Conservation (phyloP, 2,329 filamentous ascomycete genomes). For the Blastomyces gilchristii region DNA sequence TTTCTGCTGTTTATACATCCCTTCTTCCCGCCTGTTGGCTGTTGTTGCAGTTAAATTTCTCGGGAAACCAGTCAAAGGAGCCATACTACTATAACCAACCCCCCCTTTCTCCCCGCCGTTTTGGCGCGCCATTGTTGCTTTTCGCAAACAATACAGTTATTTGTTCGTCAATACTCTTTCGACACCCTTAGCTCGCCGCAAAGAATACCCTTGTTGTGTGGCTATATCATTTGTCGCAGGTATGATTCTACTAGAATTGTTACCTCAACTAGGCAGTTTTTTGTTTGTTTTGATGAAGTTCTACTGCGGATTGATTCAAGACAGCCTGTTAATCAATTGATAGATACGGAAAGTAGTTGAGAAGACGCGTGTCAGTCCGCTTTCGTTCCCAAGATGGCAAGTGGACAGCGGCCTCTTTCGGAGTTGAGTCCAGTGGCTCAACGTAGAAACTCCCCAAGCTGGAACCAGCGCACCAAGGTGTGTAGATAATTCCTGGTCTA, state of each 20-base stretch:
- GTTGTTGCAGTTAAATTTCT: conserved; percentile 3
- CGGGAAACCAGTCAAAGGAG: neutral
- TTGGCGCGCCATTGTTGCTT: neutral
- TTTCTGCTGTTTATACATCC: conserved; percentile 15
- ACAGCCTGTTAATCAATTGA: neutral
- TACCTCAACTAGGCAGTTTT: neutral
- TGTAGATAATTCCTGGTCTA: conserved; percentile 17
- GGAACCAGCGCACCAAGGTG: conserved; percentile 67
- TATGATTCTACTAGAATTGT: neutral
- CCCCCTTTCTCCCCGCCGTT: neutral
- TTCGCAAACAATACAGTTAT: conserved; percentile 1
- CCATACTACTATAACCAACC: neutral
- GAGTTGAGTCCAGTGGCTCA: conserved; percentile 81
- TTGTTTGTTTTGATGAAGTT: neutral
- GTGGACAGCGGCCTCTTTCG: conserved; percentile 62
- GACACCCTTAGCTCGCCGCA: neutral
- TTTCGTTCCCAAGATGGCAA: conserved; percentile 32
- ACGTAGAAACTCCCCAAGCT: conserved; percentile 86
- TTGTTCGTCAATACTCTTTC: neutral
- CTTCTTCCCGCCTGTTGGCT: neutral
- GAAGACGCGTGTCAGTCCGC: neutral
- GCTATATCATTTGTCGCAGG: neutral
- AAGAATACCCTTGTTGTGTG: neutral
- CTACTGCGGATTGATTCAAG: neutral
- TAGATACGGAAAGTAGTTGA: neutral